These are phyloP conservation scores for Acanthamoeba lenticulata DNA, from an alignment of 208 protist species.

Conservation along the genomic window DNA sequence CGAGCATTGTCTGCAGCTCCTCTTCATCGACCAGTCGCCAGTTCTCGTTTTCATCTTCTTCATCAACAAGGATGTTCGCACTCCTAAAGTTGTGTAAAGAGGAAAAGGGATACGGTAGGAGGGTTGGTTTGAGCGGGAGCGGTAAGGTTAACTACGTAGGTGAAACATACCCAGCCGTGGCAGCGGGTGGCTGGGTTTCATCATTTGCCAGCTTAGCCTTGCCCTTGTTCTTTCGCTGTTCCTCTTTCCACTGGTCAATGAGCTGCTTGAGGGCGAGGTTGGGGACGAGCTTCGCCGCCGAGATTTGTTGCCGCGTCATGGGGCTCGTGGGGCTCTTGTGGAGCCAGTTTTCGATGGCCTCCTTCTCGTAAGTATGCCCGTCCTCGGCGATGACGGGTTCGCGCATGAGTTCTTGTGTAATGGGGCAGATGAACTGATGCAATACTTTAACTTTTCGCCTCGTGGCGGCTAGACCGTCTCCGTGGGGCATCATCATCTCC, in stretches of 20 bases:
- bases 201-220: background rate
- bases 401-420: conserved; percentile 67
- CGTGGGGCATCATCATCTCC: background rate
- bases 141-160: background rate
- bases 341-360: conserved; percentile 65
- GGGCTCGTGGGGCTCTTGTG: conserved; percentile 22
- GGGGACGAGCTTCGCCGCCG: background rate
- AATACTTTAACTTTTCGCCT: background rate
- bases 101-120: background rate
- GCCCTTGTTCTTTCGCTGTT: background rate
- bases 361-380: conserved; percentile 70
- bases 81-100: background rate
- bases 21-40: background rate
- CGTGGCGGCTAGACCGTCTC: background rate
- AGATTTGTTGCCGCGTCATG: conserved; percentile 11
- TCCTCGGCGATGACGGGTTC: conserved; percentile 66
- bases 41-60: conserved; percentile 8
- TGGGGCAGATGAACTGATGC: conserved; percentile 62
- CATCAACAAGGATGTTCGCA: no score
- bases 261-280: conserved; percentile 44
- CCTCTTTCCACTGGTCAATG: conserved; percentile 38
- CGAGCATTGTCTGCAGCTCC: background rate
- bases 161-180: background rate
- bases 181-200: background rate
- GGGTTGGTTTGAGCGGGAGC: background rate